Base-by-base conservation (phyloP, 305 asterid species). In the Fraxinus nigra region DNA sequence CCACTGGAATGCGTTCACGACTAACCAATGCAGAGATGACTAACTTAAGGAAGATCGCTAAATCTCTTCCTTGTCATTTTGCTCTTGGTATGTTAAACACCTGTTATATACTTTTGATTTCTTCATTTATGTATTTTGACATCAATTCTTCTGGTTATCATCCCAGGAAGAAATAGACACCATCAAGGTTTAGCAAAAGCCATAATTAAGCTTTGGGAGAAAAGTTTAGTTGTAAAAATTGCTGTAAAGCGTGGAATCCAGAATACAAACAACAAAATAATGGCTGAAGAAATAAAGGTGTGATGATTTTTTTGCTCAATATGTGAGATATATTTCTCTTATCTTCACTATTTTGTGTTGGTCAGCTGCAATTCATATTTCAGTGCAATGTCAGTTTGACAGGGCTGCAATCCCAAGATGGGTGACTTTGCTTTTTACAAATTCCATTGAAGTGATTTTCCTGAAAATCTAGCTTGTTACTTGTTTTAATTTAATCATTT, bases 231-330 rank as follows among this genome's bases (percentile, higher is more conserved):
- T 74, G 99, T 91, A 61, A 96, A 96, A 91, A 93, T 96, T 88
- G 99, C 99, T 81, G 99, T 96, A 82, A 96, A 96, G 87, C 99
- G 98, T 87, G 99, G 99, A 85, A 93, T 94, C 83, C 99, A 94
- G 90, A 96, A 96, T 87, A 96, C 99, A 56, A 96, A 96, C 88
- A 96, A 96, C 88, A 88, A 96, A 89, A 85, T 96, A 81, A 96
- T 96, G 99, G 89, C 99, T n/a, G 99, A 96, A 76, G 99, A 96
- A 86, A 84, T 96, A 86, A 96, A 96, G 98, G 99, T 96, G 88
- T 80, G 80, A 72, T 76, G 56, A 76, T 16, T 24, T 16, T 28
- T 81, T 54, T 77, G 78, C 76, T 75, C n/a, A 40, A 40, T 24
- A 30, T 81, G 77, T 80, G 70, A 46, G 24, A n/a, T n/a, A 54